These are phyloP conservation scores for Agroathelia rolfsii DNA, from an alignment of 1,284 basidiomycete species.

Conservation along the genomic window DNA sequence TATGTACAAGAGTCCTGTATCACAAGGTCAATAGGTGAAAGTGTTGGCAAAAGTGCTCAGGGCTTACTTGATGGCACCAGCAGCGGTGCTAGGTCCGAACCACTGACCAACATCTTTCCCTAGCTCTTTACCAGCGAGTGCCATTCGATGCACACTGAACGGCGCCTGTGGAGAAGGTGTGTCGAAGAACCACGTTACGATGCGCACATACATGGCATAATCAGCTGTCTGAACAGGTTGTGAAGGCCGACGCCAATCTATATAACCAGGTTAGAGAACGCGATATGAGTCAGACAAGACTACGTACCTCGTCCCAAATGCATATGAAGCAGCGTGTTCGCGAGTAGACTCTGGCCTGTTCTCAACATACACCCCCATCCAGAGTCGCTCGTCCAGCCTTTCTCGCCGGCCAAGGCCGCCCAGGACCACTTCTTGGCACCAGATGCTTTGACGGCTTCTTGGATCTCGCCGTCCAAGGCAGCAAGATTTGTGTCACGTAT, in stretches of 20 bases:
- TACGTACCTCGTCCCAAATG: constrained; percentile 80
- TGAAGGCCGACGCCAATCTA: constrained; percentile 78
- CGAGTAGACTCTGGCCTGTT: constrained; percentile 88
- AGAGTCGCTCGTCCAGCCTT: constrained; percentile 84
- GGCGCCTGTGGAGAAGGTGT: constrained; percentile 82
- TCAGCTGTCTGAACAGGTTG: constrained; percentile 46
- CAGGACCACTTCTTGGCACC: constrained; percentile 37
- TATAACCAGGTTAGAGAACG: constrained; percentile 5
- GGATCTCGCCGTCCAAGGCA: constrained; percentile 33
- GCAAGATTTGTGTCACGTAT: constrained; percentile 62
- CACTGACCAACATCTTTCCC: constrained; percentile 95
- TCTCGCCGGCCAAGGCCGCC: constrained; percentile 48
- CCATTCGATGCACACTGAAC: constrained; percentile 95
- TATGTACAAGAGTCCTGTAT: constrained; percentile 62
- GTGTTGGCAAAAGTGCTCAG: constrained; percentile 2
- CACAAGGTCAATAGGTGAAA: constrained; percentile 4
- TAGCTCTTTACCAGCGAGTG: constrained; percentile 86
- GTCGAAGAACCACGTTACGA: constrained; percentile 93
- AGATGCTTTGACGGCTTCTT: constrained; percentile 24
- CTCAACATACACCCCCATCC: constrained; percentile 99
- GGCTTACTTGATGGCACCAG: constrained; percentile 83
- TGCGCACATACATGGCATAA: constrained; percentile 75
- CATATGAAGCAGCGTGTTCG: constrained; percentile 76
- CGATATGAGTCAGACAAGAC: constrained; percentile 6
- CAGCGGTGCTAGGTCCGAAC: constrained; percentile 97